Evolutionary conservation across 129 eudicot genomes (phyloP), one percentile per base, ranked within the genome.

Genomic region (sunflower (Helianthus annuus)): DNA sequence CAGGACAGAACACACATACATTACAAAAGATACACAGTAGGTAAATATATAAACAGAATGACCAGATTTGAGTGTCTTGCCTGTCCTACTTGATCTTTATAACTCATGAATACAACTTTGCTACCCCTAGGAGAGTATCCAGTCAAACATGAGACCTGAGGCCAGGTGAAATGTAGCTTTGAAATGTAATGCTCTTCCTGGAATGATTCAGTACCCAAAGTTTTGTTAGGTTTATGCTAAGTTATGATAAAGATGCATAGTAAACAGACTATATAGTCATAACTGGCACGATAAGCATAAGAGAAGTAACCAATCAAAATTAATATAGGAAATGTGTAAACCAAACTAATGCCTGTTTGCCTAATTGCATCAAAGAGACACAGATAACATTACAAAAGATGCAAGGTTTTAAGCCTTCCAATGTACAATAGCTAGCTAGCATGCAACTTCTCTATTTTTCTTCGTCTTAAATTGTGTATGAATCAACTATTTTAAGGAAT

Each of bases 151-250:
- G 96, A 78, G 72, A 88, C 86, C 78, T 88, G 96, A 44, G 97
- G 96, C 97, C 97, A 91, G 34, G 96, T 78, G 82, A 91, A 82
- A 74, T 83, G 82, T 73, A 91, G 83, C 82, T 80, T 82, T 71
- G 97, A 80, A 39, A 91, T 66, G 78, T 80, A 83, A 71, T 88
- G 97, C 84, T 88, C 92, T 72, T 91, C 97, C 97, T 88, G 90
- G 71, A 79, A 70, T 71, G 80, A 7, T 70, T 76, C 29, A 71
- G 52, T 38, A 45, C 14, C 53, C 80, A 74, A 51, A 49, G 13
- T 16, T 46, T 12, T 44, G 69, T 80, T 59, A 69, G 66, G 29
- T 67, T 49, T 44, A 49, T 40, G 55, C 48, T 61, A 60, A 49
- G 36, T 60, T 66, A 58, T 58, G 56, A 36, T 10, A 58, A 22